A percentile compares a stretch with the other conserved stretches of the same genome.
phyloP scores from a whole-genome alignment of 192 early-diverging fungal genomes.

The Backusella circina region DNA sequence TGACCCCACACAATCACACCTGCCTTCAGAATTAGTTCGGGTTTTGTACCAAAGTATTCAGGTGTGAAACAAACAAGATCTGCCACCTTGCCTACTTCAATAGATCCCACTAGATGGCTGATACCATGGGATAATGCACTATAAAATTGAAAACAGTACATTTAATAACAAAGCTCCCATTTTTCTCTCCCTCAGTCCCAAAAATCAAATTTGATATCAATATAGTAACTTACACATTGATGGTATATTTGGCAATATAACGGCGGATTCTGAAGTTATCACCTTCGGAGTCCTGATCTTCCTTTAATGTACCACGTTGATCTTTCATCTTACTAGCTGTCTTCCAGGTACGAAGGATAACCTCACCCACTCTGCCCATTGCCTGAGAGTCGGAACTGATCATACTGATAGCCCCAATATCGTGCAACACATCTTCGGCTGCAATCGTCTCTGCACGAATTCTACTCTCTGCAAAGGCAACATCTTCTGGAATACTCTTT shows the following conservation, averaged over 20 bases:
- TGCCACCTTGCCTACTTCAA: conserved; percentile 93
- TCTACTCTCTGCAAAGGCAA: conserved; percentile 94
- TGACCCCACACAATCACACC: conserved; percentile 80
- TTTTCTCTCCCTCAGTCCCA: not conserved
- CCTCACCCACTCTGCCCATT: conserved; percentile 97
- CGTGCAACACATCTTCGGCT: conserved; percentile 95
- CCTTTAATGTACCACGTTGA: conserved; percentile 62
- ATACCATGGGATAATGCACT: conserved; percentile 88
- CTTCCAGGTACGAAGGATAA: conserved; percentile 90
- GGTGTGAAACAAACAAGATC: conserved; percentile 88
- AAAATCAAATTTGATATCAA: not conserved
- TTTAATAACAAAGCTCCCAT: not conserved
- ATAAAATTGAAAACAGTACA: not conserved
- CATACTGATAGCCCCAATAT: conserved; percentile 91
- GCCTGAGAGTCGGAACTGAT: conserved; percentile 94
- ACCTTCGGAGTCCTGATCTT: conserved; percentile 47
- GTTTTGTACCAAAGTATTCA: conserved; percentile 86
- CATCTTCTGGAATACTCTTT: conserved; percentile 91
- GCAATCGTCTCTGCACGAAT: conserved; percentile 97
- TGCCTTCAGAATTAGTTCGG: conserved; percentile 83
- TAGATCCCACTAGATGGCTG: conserved; percentile 84
- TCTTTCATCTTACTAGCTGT: conserved; percentile 95
- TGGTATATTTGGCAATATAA: conserved; percentile 97
- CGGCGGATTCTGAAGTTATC: conserved; percentile 91
- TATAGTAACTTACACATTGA: conserved; percentile 77